Conservation (phyloP, 169 alveolate genomes). For the Babesia caballi region DNA sequence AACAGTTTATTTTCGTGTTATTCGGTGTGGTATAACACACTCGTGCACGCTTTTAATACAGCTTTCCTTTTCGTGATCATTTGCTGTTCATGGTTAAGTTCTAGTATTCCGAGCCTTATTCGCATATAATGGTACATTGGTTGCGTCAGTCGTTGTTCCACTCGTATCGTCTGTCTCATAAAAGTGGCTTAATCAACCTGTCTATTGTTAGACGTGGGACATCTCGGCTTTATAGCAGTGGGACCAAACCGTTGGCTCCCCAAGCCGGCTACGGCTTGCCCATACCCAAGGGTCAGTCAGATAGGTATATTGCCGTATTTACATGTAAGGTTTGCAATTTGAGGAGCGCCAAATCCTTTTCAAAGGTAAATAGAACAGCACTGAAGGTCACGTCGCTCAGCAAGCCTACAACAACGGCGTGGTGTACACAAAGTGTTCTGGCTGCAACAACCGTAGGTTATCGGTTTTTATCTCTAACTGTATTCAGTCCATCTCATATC, state of each 20-base stretch:
- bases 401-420: conserved; percentile 72
- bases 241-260: not conserved
- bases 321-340: conserved; percentile 72
- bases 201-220: not conserved
- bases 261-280: not conserved
- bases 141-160: not conserved
- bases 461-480: not conserved
- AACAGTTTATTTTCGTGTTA: too few relatives aligned
- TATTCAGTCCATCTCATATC: conserved; percentile 67
- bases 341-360: conserved; percentile 68
- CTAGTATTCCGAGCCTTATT: too few relatives aligned
- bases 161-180: not conserved
- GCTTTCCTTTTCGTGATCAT: too few relatives aligned
- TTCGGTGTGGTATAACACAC: too few relatives aligned
- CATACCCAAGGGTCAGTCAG: conserved; percentile 1
- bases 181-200: not conserved
- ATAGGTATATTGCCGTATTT: conserved; percentile 52
- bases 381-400: conserved; percentile 1
- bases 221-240: not conserved
- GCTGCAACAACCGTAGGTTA: conserved; percentile 64
- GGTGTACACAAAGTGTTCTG: conserved; percentile 69
- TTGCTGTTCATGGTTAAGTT: too few relatives aligned
- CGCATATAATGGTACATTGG: not conserved
- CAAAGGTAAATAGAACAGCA: conserved; percentile 42
- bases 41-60: too few relatives aligned